Evolutionary conservation across 768 basidiomycete genomes (phyloP).

Genomic region (Suillus plorans): DNA sequence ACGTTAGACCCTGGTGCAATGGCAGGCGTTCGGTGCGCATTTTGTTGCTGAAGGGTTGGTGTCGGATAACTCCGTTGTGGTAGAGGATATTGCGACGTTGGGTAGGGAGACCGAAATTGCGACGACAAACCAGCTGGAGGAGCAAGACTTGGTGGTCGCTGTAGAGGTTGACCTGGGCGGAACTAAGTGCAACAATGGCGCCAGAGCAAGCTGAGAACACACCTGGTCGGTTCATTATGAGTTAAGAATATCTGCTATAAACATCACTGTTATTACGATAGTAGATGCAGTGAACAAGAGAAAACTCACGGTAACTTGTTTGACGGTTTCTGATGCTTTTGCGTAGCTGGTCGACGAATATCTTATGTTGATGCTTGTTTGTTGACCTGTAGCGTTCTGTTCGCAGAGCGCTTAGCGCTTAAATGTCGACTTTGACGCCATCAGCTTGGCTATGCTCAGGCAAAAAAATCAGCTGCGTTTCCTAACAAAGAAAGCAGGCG

Average conservation of each 20-base stretch:
- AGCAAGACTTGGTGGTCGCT: slow-evolving; percentile 73
- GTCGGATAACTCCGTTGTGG: slow-evolving; percentile 32
- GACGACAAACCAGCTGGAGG: slow-evolving; percentile 61
- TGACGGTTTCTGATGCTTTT: slow-evolving; percentile 14
- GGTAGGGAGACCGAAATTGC: slow-evolving; percentile 58
- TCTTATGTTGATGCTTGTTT: slow-evolving; percentile 30
- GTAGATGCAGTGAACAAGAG: background rate
- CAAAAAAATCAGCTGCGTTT: background rate
- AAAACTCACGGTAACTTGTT: slow-evolving; percentile 12
- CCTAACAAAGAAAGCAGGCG: background rate
- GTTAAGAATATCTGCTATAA: background rate
- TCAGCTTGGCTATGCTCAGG: background rate
- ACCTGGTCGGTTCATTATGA: slow-evolving; percentile 64
- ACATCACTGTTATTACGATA: background rate
- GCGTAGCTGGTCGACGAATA: slow-evolving; percentile 16
- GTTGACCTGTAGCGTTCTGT: slow-evolving; percentile 1
- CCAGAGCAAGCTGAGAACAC: slow-evolving; percentile 20
- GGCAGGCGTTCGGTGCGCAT: slow-evolving; percentile 57
- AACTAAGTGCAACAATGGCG: slow-evolving; percentile 20
- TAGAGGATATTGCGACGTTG: slow-evolving; percentile 36
- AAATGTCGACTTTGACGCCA: background rate
- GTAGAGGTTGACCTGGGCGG: slow-evolving; percentile 71
- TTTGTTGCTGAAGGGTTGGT: slow-evolving; percentile 51
- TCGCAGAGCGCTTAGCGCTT: background rate
- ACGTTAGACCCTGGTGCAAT: slow-evolving; percentile 33